These are phyloP conservation scores for Ceratobasidium papillatum DNA, from an alignment of 1,284 basidiomycete species.

Conservation along the genomic window DNA sequence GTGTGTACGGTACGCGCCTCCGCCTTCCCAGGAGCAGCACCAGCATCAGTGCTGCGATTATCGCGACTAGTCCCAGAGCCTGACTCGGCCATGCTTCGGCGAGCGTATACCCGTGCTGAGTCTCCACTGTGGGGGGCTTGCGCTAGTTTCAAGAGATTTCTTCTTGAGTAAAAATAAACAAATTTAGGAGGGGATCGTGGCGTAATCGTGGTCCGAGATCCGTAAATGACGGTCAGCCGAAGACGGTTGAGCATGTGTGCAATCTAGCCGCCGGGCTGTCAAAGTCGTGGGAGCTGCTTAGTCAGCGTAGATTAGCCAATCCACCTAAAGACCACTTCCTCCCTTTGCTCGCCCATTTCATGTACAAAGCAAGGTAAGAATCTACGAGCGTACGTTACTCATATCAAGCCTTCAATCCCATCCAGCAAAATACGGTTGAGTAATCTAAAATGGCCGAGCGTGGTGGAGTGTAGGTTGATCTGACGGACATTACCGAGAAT, in stretches of 20 bases:
- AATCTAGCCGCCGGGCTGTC: background rate
- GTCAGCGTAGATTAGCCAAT: background rate
- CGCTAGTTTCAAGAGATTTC: background rate
- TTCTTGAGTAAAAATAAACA: background rate
- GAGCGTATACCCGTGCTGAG: background rate
- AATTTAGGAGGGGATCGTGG: background rate
- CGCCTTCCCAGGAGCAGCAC: constrained; percentile 28
- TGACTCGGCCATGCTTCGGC: constrained; percentile 14
- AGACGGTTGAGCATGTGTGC: constrained; percentile 9
- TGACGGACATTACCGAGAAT: no score
- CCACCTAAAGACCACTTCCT: background rate
- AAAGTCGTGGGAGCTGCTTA: background rate
- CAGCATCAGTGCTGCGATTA: constrained; percentile 16
- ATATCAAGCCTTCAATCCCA: no score
- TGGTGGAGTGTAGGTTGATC: no score
- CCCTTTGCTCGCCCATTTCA: background rate
- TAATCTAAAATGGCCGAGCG: no score
- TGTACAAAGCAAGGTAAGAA: background rate
- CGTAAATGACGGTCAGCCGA: constrained; percentile 2
- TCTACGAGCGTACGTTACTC: no score
- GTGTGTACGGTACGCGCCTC: constrained; percentile 56
- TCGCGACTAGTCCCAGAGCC: constrained; percentile 18
- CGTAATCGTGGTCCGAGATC: constrained; percentile 19
- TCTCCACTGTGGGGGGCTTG: background rate
- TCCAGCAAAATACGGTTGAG: no score